Evolutionary conservation across 2,329 filamentous ascomycete genomes (phyloP), one percentile per base, ranked within the genome.

Genomic region (Pseudogymnoascus sp.): DNA sequence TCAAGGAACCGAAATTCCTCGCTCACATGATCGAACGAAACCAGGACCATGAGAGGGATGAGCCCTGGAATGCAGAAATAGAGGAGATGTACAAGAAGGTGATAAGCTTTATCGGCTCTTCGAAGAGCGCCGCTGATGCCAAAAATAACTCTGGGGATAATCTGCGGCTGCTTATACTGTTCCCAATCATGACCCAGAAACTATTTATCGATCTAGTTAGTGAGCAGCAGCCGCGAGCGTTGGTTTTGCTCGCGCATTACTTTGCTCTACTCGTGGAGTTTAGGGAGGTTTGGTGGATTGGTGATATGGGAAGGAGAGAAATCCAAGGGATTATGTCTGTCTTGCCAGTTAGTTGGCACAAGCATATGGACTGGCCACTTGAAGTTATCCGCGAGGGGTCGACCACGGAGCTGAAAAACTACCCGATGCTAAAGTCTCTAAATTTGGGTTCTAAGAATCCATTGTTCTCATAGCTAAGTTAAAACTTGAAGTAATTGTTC

Each of bases 241-340:
- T 69, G 38, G 62, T 67, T n/a, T 60, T 69, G 6, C 38, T 69
- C 54, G 68, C 72, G 1, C 69, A 73, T 64, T 74, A 70, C 67
- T 67, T 73, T 62, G 69, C 71, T 1, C 61, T 74, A 12, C 65
- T 73, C 12, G 67, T 69, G 60, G 62, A 70, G 35, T 50, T 72
- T 28, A 68, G 68, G 30, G 67, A 68, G n/a, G 66, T 73, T 37
- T 74, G 72, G 72, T 73, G 72, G 72, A 67, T 73, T 57, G 60
- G 63, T 16, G 66, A 64, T 22, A 70, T 70, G 60, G 68, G 60
- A 11, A 38, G 63, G 30, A 54, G 63, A 22, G 65, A 65, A 38
- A 59, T 64, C n/a, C 58, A 59, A 12, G 64, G 60, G 2, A 67
- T 65, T 25, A 47, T 64, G 38, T 58, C 16, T 2, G 50, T 60